phyloP scores from a whole-genome alignment of 352 stramenopile species.

The Phytopythium helicoides region DNA sequence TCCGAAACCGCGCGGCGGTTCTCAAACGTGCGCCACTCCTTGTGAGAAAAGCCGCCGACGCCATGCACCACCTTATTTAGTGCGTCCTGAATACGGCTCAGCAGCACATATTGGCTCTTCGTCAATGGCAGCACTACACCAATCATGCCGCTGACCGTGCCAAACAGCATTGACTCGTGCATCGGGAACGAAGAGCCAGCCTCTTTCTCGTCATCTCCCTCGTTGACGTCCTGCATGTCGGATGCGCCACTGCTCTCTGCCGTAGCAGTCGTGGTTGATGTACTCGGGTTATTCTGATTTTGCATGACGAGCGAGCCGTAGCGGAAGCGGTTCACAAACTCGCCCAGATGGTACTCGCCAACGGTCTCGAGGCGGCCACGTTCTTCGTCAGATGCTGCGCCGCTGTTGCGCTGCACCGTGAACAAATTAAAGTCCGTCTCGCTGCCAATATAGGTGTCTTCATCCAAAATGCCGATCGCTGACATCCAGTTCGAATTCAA shows the following conservation, averaged over 20 bases:
- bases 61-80: slow-evolving; percentile 89
- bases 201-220: slow-evolving; percentile 1
- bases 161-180: slow-evolving; percentile 88
- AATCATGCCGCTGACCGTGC: slow-evolving; percentile 95
- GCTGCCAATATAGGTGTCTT: slow-evolving; percentile 94
- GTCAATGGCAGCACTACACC: slow-evolving; percentile 91
- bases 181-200: background rate
- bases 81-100: slow-evolving; percentile 87
- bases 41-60: slow-evolving; percentile 92
- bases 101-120: slow-evolving; percentile 91
- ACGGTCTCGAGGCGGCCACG: slow-evolving; percentile 90
- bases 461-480: slow-evolving; percentile 91
- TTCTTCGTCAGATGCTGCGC: slow-evolving; percentile 92
- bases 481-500: slow-evolving; percentile 97
- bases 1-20: slow-evolving; percentile 84
- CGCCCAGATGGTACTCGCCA: slow-evolving; percentile 94
- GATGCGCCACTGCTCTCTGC: slow-evolving; percentile 3
- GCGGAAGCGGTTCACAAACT: slow-evolving; percentile 96
- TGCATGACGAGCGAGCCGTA: slow-evolving; percentile 96
- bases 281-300: slow-evolving; percentile 29
- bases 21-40: slow-evolving; percentile 92
- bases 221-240: slow-evolving; percentile 56
- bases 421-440: slow-evolving; percentile 97
- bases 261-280: background rate
- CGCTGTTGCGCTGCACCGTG: slow-evolving; percentile 91